Evolutionary conservation across 2,329 filamentous ascomycete genomes (phyloP).

Genomic region (Lasiodiplodia citricola): DNA sequence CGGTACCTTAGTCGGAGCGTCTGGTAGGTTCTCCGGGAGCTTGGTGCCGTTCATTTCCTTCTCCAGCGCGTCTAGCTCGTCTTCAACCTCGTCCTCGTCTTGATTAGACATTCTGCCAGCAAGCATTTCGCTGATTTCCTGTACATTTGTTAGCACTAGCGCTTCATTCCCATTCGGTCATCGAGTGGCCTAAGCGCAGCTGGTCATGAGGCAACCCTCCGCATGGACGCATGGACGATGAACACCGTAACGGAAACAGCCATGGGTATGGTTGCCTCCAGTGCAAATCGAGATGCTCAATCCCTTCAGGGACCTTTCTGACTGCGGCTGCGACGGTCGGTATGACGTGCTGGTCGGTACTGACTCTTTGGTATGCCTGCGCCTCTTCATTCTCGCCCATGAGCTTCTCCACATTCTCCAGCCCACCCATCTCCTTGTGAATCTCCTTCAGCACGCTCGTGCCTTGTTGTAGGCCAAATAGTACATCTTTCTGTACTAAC

Average conservation of each 20-base stretch:
- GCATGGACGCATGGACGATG: not conserved
- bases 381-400: conserved; percentile 93
- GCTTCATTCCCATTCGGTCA: not conserved
- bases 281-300: not conserved
- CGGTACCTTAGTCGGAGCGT: conserved; percentile 43
- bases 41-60: conserved; percentile 58
- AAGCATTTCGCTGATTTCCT: conserved; percentile 94
- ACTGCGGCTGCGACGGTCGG: not conserved
- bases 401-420: conserved; percentile 92
- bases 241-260: conserved; percentile 4
- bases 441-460: conserved; percentile 90
- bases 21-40: conserved; percentile 49
- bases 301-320: not conserved
- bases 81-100: conserved; percentile 97
- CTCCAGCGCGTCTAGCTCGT: conserved; percentile 85
- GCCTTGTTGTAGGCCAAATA: conserved; percentile 91
- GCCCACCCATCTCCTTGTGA: conserved; percentile 91
- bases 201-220: not conserved
- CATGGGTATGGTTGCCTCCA: not conserved
- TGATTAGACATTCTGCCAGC: conserved; percentile 87
- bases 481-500: conserved; percentile 92
- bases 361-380: conserved; percentile 84
- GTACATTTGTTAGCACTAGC: conserved; percentile 27
- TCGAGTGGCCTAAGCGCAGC: not conserved
- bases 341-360: conserved; percentile 33